Evolutionary conservation across 225 moss, liverwort and hornwort genomes (phyloP).

Genomic region (Physcomitrium patens): DNA sequence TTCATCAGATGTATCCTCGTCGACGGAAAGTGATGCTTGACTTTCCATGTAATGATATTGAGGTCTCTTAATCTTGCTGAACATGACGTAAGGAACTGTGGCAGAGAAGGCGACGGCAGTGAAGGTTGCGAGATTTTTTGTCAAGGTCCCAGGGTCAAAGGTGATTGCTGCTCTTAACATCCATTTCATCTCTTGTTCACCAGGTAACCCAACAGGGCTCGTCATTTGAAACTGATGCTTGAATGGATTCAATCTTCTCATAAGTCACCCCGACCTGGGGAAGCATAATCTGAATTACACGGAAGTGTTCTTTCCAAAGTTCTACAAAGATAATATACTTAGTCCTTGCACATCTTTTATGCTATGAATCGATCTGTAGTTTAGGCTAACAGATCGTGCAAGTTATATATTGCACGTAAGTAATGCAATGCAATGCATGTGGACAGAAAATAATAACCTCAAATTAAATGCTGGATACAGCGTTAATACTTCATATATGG

Average conservation of each 20-base stretch:
- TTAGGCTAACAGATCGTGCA: not conserved
- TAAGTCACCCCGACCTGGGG: not conserved
- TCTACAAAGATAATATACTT: not conserved
- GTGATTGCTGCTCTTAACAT: constrained; percentile 29
- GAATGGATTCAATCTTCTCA: constrained; percentile 7
- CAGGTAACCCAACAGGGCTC: constrained; percentile 7
- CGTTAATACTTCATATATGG: not conserved
- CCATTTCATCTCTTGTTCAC: constrained; percentile 36
- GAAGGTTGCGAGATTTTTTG: constrained; percentile 42
- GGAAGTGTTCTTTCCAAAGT: not conserved
- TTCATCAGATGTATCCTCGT: constrained; percentile 29
- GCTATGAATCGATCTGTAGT: not conserved
- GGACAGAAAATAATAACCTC: not conserved
- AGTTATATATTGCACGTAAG: not conserved
- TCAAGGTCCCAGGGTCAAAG: constrained; percentile 35
- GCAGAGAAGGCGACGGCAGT: constrained; percentile 46
- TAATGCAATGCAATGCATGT: not conserved
- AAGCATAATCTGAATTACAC: constrained; percentile 1
- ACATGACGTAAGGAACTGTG: constrained; percentile 38
- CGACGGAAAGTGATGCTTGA: constrained; percentile 20
- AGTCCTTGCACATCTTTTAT: not conserved
- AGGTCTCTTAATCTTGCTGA: constrained; percentile 38
- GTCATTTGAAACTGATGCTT: constrained; percentile 29
- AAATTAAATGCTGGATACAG: not conserved
- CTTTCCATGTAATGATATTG: constrained; percentile 18